A percentile compares a stretch with the other conserved stretches of the same genome.
These are phyloP conservation scores for Coemansia sp. DNA, from an alignment of 192 early-diverging fungal genomes.

Conservation along the genomic window DNA sequence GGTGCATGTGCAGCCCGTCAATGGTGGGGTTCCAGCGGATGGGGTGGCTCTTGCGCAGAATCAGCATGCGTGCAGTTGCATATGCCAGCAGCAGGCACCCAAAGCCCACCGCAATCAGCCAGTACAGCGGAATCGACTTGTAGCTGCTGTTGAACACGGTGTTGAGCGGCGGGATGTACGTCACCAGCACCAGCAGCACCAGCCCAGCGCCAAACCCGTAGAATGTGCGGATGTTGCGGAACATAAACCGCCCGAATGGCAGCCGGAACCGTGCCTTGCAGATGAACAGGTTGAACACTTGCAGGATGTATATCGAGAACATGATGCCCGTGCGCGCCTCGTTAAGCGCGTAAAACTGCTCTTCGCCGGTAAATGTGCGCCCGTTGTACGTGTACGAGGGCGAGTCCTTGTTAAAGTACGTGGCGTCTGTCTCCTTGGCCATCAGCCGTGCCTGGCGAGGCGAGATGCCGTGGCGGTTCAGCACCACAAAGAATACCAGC, in stretches of 20 bases:
- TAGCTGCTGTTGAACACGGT: conserved; percentile 72
- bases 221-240: conserved; percentile 74
- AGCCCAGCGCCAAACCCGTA: conserved; percentile 67
- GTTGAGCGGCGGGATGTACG: conserved; percentile 81
- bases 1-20: conserved; percentile 80
- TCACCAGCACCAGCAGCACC: conserved; percentile 67
- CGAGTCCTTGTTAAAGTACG: conserved; percentile 54
- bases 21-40: conserved; percentile 72
- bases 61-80: conserved; percentile 60
- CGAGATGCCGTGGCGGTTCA: conserved; percentile 66
- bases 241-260: conserved; percentile 79
- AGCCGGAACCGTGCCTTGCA: conserved; percentile 77
- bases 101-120: conserved; percentile 85
- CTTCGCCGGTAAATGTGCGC: conserved; percentile 49
- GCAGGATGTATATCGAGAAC: conserved; percentile 65
- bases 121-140: conserved; percentile 66
- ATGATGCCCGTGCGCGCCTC: conserved; percentile 80
- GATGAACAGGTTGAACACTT: conserved; percentile 93
- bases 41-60: conserved; percentile 64
- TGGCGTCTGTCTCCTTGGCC: conserved; percentile 51
- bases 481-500: conserved; percentile 74
- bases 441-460: conserved; percentile 58
- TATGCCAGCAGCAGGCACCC: conserved; percentile 78
- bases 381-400: conserved; percentile 46
- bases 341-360: conserved; percentile 66